These are phyloP conservation scores for Pleurotus ostreatus DNA, from an alignment of 768 basidiomycete genomes.

Conservation along the genomic window DNA sequence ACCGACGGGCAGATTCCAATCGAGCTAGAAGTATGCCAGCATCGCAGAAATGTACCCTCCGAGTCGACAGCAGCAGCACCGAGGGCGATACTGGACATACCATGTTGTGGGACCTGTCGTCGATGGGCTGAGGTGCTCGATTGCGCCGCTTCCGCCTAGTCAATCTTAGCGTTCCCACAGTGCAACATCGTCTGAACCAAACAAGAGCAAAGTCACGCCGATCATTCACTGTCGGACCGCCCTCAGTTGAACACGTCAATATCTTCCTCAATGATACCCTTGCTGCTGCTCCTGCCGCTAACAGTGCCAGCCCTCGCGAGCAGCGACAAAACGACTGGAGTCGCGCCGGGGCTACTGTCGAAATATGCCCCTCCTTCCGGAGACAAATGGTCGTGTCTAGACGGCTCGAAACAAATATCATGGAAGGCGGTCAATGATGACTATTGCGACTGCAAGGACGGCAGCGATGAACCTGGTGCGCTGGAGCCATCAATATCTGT, in stretches of 20 bases:
- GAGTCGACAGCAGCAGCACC: background rate
- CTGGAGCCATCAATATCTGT: background rate
- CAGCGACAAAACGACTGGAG: slow-evolving; percentile 51
- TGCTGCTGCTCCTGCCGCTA: slow-evolving; percentile 42
- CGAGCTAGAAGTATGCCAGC: background rate
- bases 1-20: slow-evolving; percentile 14
- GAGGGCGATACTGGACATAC: background rate
- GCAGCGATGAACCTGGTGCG: slow-evolving; percentile 92
- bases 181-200: background rate
- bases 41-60: background rate
- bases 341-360: slow-evolving; percentile 47
- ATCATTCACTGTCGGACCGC: background rate
- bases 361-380: slow-evolving; percentile 53
- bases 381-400: slow-evolving; percentile 74
- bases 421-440: slow-evolving; percentile 90
- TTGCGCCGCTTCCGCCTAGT: too few species aligned
- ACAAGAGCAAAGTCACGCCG: background rate
- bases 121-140: background rate
- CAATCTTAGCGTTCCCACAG: background rate
- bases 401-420: slow-evolving; percentile 73
- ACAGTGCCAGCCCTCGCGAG: slow-evolving; percentile 36
- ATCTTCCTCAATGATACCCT: slow-evolving; percentile 38
- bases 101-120: slow-evolving; percentile 7
- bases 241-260: background rate
- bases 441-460: slow-evolving; percentile 90